Evolutionary conservation across 1,284 basidiomycete genomes (phyloP).

Genomic region (Cryptococcus sp.): DNA sequence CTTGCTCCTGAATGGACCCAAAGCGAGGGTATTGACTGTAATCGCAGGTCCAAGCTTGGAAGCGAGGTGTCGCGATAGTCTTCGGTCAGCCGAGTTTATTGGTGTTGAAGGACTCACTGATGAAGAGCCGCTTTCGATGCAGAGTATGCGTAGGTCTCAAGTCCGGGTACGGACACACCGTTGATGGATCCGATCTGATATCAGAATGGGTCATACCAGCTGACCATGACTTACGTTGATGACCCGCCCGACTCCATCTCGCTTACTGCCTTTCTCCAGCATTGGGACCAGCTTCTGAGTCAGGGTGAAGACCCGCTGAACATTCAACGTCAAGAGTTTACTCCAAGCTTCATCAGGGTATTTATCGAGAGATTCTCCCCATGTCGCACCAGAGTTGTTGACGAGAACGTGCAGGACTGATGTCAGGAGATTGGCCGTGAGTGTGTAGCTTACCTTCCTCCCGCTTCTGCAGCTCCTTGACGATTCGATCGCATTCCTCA

Average conservation of each 20-base stretch:
- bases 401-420: constrained; percentile 57
- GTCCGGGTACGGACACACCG: constrained; percentile 54
- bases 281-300: constrained; percentile 64
- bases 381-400: constrained; percentile 66
- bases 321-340: constrained; percentile 59
- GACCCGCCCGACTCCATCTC: constrained; percentile 54
- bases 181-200: constrained; percentile 62
- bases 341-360: constrained; percentile 53
- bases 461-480: constrained; percentile 53
- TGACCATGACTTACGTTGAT: constrained; percentile 55
- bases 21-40: constrained; percentile 65
- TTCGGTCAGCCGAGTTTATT: constrained; percentile 22
- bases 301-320: constrained; percentile 66
- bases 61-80: constrained; percentile 61
- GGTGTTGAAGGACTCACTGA: constrained; percentile 23
- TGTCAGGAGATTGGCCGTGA: background rate
- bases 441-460: constrained; percentile 50
- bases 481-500: constrained; percentile 58
- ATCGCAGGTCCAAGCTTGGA: constrained; percentile 61
- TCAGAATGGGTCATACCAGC: background rate
- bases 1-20: constrained; percentile 52
- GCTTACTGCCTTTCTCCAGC: constrained; percentile 55
- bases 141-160: constrained; percentile 67
- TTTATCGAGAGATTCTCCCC: constrained; percentile 58
- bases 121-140: constrained; percentile 57